Evolutionary conservation across 148 eudicot species (phyloP).

Genomic region (Simmondsia chinensis): DNA sequence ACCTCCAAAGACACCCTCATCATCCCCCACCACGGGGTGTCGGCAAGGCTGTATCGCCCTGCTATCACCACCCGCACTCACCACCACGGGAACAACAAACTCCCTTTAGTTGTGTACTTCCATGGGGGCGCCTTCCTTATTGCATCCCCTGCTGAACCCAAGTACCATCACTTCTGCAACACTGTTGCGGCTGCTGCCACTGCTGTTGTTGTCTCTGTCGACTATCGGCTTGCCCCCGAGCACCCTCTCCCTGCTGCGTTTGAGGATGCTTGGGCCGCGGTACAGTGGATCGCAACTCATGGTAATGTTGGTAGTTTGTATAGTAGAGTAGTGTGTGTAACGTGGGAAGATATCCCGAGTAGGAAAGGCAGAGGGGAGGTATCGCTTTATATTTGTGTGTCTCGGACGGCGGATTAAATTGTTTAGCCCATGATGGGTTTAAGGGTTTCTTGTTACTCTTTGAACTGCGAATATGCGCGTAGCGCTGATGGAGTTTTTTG

Average conservation of each 20-base stretch:
- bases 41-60: slow-evolving; percentile 41
- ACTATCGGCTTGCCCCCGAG: slow-evolving; percentile 48
- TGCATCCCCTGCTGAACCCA: slow-evolving; percentile 27
- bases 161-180: slow-evolving; percentile 42
- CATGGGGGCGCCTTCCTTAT: slow-evolving; percentile 58
- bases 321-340: too few species aligned
- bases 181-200: slow-evolving; percentile 20
- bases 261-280: slow-evolving; percentile 47
- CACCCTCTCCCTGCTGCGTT: slow-evolving; percentile 47
- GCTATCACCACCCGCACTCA: not conserved
- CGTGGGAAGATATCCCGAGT: too few species aligned
- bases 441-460: too few species aligned
- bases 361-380: too few species aligned
- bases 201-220: slow-evolving; percentile 26
- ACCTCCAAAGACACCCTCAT: slow-evolving; percentile 32
- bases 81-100: too few species aligned
- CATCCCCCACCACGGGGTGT: slow-evolving; percentile 20
- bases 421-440: too few species aligned
- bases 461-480: too few species aligned
- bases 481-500: too few species aligned
- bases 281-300: slow-evolving; percentile 27
- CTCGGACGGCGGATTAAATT: too few species aligned
- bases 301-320: too few species aligned
- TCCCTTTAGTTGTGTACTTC: slow-evolving; percentile 39
- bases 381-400: too few species aligned